Evolutionary conservation across 2,329 filamentous ascomycete genomes (phyloP), one percentile per base, ranked within the genome.

Genomic region (Tolypocladium paradoxum): DNA sequence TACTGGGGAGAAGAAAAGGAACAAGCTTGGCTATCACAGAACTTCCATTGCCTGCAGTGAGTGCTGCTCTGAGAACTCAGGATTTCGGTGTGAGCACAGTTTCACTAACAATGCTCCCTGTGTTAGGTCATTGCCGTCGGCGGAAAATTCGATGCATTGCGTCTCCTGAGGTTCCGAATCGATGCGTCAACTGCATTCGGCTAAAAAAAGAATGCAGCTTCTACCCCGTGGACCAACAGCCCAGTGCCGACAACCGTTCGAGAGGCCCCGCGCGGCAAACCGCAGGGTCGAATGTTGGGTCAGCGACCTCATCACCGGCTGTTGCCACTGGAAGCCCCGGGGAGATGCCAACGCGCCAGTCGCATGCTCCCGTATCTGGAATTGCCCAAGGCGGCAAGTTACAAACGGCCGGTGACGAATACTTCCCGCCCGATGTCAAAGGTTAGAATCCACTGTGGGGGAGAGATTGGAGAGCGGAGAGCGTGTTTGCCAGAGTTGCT

Each of bases 131-230:
- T 67, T 97, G 92, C 68, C 88, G 92, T 64, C 81, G 88, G 66
- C 85, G 92, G 61, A 97, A 97, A 72, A 97, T 97, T 57, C 81
- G 92, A 70, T 97, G 92, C 69, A 82, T 96, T 50, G 78, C 89
- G 45, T 83, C 88, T 9, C 77, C 82, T 49, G 83, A 84, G 58
- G 89, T 95, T 11, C 82, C 88, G 63, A 84, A 84, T 47, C 84
- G 90, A 58, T 97, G 92, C 71, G 82, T 87, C 58, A 96, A 95
- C 73, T 97, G 92, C 71, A 95, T 96, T 63, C 84, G 90, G 48
- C 74, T 97, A 65, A 95, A 95, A 70, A 96, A 95, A 65, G 90
- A 96, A 59, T 97, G 92, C 70, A 89, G 87, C 65, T 97, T 95
- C 70, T 88, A 85, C 61, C 88, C 91, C 0, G 91, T 96, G 24